These are phyloP conservation scores for Pyrenula aspistea DNA, from an alignment of 495 filamentous ascomycete species.

Conservation along the genomic window DNA sequence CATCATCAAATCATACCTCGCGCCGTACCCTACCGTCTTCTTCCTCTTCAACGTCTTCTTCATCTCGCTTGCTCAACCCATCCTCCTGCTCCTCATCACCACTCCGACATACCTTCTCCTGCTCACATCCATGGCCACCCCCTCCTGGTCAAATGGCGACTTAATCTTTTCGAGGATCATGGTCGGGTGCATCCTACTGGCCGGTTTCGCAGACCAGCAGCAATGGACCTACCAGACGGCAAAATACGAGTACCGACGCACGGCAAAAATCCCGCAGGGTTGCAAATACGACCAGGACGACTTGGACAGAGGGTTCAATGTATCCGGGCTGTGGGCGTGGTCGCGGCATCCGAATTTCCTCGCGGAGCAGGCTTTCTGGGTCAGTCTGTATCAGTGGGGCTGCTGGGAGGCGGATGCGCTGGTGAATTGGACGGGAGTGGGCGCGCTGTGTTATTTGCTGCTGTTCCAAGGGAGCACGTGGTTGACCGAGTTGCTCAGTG, in stretches of 20 bases:
- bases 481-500: conserved; percentile 73
- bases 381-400: conserved; percentile 75
- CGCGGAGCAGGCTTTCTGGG: conserved; percentile 87
- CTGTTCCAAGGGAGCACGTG: conserved; percentile 83
- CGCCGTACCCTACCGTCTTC: conserved; percentile 47
- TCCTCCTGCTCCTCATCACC: conserved; percentile 54
- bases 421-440: conserved; percentile 70
- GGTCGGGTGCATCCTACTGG: conserved; percentile 58
- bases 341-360: conserved; percentile 91
- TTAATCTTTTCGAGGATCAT: conserved; percentile 53
- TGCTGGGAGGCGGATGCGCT: conserved; percentile 57
- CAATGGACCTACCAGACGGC: conserved; percentile 87
- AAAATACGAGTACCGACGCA: conserved; percentile 60
- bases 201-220: conserved; percentile 79
- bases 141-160: conserved; percentile 44
- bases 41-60: conserved; percentile 79
- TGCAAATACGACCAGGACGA: conserved; percentile 53
- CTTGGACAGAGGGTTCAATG: conserved; percentile 83
- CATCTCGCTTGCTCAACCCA: conserved; percentile 74
- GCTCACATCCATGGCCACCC: conserved; percentile 27
- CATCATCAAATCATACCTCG: conserved; percentile 36
- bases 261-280: conserved; percentile 50
- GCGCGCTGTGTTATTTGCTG: conserved; percentile 53
- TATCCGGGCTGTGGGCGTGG: conserved; percentile 73
- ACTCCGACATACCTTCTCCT: conserved; percentile 76